A percentile compares a stretch with the other conserved stretches of the same genome.
phyloP scores from a whole-genome alignment of 441 rosid species.

The Macaranga tanarius region DNA sequence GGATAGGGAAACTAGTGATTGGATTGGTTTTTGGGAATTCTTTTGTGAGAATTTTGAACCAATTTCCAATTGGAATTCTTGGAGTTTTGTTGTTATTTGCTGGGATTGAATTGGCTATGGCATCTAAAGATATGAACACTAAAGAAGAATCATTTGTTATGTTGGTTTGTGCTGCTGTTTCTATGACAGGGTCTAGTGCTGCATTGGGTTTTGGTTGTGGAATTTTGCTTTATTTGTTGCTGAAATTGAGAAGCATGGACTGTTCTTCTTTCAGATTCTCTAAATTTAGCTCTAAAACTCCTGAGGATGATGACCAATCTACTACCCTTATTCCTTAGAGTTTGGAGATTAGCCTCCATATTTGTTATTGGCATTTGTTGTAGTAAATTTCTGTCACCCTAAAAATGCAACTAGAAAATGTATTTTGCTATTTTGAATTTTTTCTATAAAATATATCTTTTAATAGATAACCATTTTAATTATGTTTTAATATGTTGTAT shows the following conservation, averaged over 20 bases:
- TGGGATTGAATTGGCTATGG: constrained; percentile 82
- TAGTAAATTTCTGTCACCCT: too few relatives aligned
- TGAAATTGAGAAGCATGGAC: constrained; percentile 42
- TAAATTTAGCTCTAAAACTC: not conserved
- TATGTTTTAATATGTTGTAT: too few relatives aligned
- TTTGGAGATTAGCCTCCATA: not conserved
- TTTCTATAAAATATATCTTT: too few relatives aligned
- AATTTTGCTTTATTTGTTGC: constrained; percentile 43
- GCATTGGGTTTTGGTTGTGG: constrained; percentile 72
- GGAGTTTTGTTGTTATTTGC: constrained; percentile 71
- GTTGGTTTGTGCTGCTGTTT: constrained; percentile 64
- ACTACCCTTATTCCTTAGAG: not conserved
- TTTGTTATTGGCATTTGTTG: too few relatives aligned
- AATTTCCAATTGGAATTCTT: constrained; percentile 73
- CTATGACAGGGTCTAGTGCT: constrained; percentile 65
- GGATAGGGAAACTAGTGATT: constrained; percentile 50
- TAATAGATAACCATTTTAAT: too few relatives aligned
- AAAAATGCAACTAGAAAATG: too few relatives aligned
- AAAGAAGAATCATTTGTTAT: constrained; percentile 72
- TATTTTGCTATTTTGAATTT: too few relatives aligned
- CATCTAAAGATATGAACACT: constrained; percentile 71
- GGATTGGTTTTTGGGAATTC: constrained; percentile 79
- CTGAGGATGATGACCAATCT: constrained; percentile 9
- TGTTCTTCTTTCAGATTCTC: constrained; percentile 1
- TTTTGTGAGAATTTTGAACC: constrained; percentile 52